Evolutionary conservation across 2,329 filamentous ascomycete species (phyloP).

Genomic region (Tolypocladium sp.): DNA sequence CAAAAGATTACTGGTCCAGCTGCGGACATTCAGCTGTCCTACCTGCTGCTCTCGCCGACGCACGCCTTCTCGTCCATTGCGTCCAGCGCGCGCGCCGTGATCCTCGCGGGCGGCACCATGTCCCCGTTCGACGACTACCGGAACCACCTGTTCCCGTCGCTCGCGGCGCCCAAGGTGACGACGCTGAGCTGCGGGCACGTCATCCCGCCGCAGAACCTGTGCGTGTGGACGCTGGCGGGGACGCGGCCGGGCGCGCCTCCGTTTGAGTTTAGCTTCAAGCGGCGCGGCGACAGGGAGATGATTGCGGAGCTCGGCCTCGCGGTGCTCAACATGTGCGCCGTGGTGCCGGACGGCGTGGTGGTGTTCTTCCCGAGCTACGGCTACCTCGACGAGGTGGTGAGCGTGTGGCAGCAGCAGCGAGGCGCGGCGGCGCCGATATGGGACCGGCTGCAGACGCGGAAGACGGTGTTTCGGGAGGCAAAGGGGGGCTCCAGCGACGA

Average conservation of each 20-base stretch:
- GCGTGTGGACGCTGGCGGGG: constrained; percentile 61
- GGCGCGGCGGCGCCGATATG: constrained; percentile 36
- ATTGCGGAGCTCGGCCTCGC: constrained; percentile 66
- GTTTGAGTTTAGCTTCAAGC: constrained; percentile 85
- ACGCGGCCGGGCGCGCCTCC: constrained; percentile 30
- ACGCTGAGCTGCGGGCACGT: constrained; percentile 93
- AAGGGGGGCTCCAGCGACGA: constrained; percentile 54
- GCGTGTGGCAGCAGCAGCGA: constrained; percentile 44
- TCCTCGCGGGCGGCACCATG: constrained; percentile 94
- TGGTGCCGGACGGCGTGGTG: constrained; percentile 82
- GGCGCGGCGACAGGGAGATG: constrained; percentile 59
- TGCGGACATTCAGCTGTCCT: constrained; percentile 57
- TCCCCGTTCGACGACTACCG: constrained; percentile 90
- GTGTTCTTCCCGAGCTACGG: constrained; percentile 94
- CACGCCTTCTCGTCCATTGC: constrained; percentile 86
- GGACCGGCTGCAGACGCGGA: constrained; percentile 48
- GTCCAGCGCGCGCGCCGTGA: constrained; percentile 73
- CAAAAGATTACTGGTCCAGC: constrained; percentile 30
- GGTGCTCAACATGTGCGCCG: constrained; percentile 60
- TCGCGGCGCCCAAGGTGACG: constrained; percentile 53
- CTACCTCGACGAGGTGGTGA: constrained; percentile 69
- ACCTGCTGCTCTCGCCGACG: constrained; percentile 83
- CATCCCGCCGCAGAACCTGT: constrained; percentile 72
- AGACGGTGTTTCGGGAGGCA: constrained; percentile 52
- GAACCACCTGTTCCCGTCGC: constrained; percentile 73